Base-by-base conservation (phyloP, 139 green algal species). In the Closterium sp. region DNA sequence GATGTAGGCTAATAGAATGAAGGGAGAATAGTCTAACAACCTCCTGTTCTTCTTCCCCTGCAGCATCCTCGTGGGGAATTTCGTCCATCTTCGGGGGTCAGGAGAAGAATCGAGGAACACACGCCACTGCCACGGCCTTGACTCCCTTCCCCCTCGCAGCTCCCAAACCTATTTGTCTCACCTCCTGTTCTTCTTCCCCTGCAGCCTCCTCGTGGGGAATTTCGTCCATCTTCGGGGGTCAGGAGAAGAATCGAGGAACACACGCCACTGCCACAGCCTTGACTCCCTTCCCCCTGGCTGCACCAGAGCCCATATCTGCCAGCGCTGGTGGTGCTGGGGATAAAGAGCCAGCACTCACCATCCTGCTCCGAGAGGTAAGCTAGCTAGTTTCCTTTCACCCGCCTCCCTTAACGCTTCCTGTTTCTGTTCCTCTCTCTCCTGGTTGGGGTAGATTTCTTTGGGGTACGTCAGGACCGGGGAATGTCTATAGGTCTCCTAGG, bases 361-460 rank as follows among this genome's bases (percentile, higher is more conserved):
- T 92, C 84, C 90, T 85, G 2, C 90, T 92, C 6, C 90, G 69
- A 66, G 90, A 92, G 84, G 90, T 91, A 55, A 32, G 85, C 33
- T 25, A n/a, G 4, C 8, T 32, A 28, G 5, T 91, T 87, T 90
- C 10, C 84, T 87, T 32, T 34, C 33, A 83, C 33, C 84, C 25
- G 16, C 12, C 33, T 12, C 33, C 25, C 33, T 87, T 55, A 12
- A 34, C 16, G 33, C 33, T 87, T 87, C 25, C 33, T 3, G 33
- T 3, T 87, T 35, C 33, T 87, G 84, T 25, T 28, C 84, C 16
- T 87, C 33, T 87, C 33, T 87, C 16, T 25, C 16, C 16, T 34
- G 33, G 33, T 35, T 34, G 33, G n/a, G n/a, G n/a, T n/a, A n/a
- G n/a, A n/a, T n/a, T n/a, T n/a, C n/a, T n/a, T n/a, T n/a, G n/a